Percentiles rank a stretch among this genome's conserved stretches.
phyloP scores from a whole-genome alignment of 1,284 basidiomycete genomes.

The Sanguinoderma infundibulare region DNA sequence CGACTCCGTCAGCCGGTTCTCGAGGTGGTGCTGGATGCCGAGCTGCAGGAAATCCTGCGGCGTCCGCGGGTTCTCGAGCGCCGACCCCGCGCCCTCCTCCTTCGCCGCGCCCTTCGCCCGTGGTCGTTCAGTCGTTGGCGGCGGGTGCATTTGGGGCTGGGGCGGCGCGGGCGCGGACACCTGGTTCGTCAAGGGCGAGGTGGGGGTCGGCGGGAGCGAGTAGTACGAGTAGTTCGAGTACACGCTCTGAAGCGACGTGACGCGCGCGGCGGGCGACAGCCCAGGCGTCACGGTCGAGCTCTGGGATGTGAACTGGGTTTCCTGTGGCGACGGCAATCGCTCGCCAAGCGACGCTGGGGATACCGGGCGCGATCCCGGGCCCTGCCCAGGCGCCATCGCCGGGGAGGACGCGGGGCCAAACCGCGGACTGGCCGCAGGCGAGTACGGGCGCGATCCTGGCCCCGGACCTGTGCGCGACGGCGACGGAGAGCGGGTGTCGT shows the following conservation, averaged over 20 bases:
- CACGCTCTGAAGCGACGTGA: constrained; percentile 46
- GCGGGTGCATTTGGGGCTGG: constrained; percentile 19
- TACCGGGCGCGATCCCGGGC: constrained; percentile 7
- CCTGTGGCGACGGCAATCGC: not conserved
- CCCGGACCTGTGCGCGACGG: not conserved
- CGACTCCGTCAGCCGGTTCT: constrained; percentile 74
- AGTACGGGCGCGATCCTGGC: constrained; percentile 1
- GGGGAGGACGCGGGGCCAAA: too few species aligned
- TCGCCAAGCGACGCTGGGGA: constrained; percentile 18
- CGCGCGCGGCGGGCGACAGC: constrained; percentile 8
- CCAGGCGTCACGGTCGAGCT: not conserved
- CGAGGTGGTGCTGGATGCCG: constrained; percentile 84
- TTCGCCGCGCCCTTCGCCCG: not conserved
- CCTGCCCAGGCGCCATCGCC: constrained; percentile 1
- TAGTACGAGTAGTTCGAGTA: constrained; percentile 75
- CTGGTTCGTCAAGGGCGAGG: constrained; percentile 3
- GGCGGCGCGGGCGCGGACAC: constrained; percentile 4
- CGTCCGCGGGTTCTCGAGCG: constrained; percentile 32
- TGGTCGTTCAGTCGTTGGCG: constrained; percentile 9
- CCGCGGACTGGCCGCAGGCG: constrained; percentile 13
- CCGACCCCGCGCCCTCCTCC: not conserved
- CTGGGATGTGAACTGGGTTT: too few species aligned
- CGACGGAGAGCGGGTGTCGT: constrained; percentile 9
- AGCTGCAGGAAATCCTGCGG: constrained; percentile 72
- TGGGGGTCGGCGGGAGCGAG: constrained; percentile 40